Evolutionary conservation across 305 asterid species (phyloP), one percentile per base, ranked within the genome.

Genomic region (Fraxinus platypoda): DNA sequence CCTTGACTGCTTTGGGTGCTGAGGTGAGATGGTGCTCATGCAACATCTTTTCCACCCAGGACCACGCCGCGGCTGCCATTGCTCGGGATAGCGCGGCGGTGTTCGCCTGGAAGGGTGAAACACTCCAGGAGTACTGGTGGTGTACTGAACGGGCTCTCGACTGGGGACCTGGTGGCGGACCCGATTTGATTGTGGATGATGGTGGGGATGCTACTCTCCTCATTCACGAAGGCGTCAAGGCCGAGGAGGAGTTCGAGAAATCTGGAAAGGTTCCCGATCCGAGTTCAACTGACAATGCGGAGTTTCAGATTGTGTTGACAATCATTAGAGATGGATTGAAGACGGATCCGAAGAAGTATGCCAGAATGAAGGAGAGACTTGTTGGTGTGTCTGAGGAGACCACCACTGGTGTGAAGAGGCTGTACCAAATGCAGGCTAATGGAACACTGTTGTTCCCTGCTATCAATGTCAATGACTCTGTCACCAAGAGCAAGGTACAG

Each of bases 101-200:
- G 8, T 54, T 54, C 25, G 66, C 66, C 66, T 54, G 66, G 66
- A 54, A 54, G 66, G 66, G 66, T 4, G 66, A 54, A n/a, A 54
- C 66, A 43, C 54, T 86, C 0, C 89, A 86, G 75, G 90, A 87
- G 59, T 87, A 87, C 82, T 87, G 90, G 90, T 87, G 90, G 90
- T 87, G 90, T 15, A 87, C 88, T 1, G 90, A 87, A 71, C 57
- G 90, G 62, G 85, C 90, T 13, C 79, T 87, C 7, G 90, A 87
- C 2, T 87, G 88, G 90, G 90, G 90, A 0, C 84, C 88, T 1
- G 87, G 26, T 25, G 90, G 90, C 4, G 88, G 90, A 3, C 90
- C 88, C 8, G 87, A 87, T 35, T 75, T 87, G 54, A 85, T 87
- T 13, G 90, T 87, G 2, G 90, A 87, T 26, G 90, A 85, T 76